Conservation (phyloP, 768 basidiomycete species). For the Tephrocybe rancida region DNA sequence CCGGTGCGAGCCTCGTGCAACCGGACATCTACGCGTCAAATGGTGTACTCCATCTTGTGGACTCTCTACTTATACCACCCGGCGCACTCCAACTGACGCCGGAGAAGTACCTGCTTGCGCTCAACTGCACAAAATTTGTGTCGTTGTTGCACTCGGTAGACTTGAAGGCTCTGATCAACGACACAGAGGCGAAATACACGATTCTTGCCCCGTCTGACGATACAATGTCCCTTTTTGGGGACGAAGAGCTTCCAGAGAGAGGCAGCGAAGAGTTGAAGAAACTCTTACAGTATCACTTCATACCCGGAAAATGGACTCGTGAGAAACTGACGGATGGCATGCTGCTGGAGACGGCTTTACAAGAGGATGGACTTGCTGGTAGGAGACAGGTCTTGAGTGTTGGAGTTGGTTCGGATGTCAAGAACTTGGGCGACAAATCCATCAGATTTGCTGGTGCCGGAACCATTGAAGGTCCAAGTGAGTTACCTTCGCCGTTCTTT, state of each 20-base stretch:
- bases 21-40: slow-evolving; percentile 92
- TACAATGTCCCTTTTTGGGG: slow-evolving; percentile 62
- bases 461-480: slow-evolving; percentile 77
- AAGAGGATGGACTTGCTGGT: slow-evolving; percentile 68
- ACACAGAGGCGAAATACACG: slow-evolving; percentile 71
- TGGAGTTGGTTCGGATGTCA: slow-evolving; percentile 55
- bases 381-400: slow-evolving; percentile 73
- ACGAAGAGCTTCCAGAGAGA: slow-evolving; percentile 57
- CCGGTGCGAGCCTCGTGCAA: slow-evolving; percentile 62
- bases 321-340: slow-evolving; percentile 72
- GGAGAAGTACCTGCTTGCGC: slow-evolving; percentile 91
- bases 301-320: slow-evolving; percentile 77
- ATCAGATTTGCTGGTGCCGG: slow-evolving; percentile 85
- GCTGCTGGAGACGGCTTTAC: slow-evolving; percentile 79
- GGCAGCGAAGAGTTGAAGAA: slow-evolving; percentile 74
- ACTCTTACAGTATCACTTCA: slow-evolving; percentile 86
- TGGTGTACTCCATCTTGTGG: slow-evolving; percentile 91
- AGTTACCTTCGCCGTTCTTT: slow-evolving; percentile 24
- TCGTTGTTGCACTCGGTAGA: slow-evolving; percentile 84
- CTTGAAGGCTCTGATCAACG: slow-evolving; percentile 70
- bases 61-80: slow-evolving; percentile 77
- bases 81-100: slow-evolving; percentile 82
- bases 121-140: slow-evolving; percentile 92
- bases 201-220: slow-evolving; percentile 93
- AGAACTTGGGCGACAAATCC: slow-evolving; percentile 50